Percentiles rank a stretch among this genome's conserved stretches.
These are phyloP conservation scores for Pisolithus orientalis DNA, from an alignment of 768 basidiomycete genomes.

Conservation along the genomic window DNA sequence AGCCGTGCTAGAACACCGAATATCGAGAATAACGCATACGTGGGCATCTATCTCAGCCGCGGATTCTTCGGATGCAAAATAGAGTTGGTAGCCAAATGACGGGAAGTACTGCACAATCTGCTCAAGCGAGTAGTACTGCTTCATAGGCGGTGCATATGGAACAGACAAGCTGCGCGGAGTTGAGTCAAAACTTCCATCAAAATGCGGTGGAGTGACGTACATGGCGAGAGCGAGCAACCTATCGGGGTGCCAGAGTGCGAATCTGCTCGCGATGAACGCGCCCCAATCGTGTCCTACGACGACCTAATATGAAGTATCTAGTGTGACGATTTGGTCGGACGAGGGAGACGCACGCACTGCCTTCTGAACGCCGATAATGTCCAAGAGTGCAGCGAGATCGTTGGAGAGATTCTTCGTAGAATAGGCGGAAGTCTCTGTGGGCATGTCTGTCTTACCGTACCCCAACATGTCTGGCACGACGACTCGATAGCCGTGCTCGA, in stretches of 20 bases:
- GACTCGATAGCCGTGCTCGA: conserved; percentile 53
- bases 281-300: conserved; percentile 85
- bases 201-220: conserved; percentile 33
- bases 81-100: conserved; percentile 61
- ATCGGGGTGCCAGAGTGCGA: conserved; percentile 69
- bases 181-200: not conserved
- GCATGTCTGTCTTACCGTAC: conserved; percentile 64
- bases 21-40: conserved; percentile 29
- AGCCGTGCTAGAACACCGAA: not conserved
- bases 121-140: conserved; percentile 41
- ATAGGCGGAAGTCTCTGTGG: conserved; percentile 47
- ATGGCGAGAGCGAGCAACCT: conserved; percentile 52
- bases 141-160: conserved; percentile 58
- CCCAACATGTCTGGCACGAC: conserved; percentile 47
- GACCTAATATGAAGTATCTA: conserved; percentile 30
- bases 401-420: conserved; percentile 51
- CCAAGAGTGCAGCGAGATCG: conserved; percentile 63
- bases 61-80: conserved; percentile 49
- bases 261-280: conserved; percentile 51
- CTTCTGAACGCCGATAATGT: conserved; percentile 43
- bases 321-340: not conserved
- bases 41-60: conserved; percentile 50
- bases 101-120: conserved; percentile 47
- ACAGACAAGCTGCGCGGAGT: conserved; percentile 47
- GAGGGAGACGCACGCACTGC: conserved; percentile 38